Percentiles rank a stretch among this genome's conserved stretches.
These are phyloP conservation scores for Rhododendron ferrugineum DNA, from an alignment of 148 eudicot species.

Conservation along the genomic window DNA sequence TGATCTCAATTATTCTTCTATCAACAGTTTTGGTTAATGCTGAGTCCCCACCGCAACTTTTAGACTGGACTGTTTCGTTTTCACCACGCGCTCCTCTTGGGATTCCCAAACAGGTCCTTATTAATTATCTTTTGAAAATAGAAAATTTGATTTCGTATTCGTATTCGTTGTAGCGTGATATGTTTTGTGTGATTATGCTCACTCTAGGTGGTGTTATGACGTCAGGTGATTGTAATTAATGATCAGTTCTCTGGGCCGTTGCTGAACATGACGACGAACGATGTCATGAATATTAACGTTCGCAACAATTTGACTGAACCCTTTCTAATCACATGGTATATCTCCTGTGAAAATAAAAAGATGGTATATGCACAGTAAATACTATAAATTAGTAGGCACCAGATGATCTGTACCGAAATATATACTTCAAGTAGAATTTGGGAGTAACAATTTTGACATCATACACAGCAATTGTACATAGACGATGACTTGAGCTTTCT, in stretches of 20 bases:
- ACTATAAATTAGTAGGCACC: too few relatives aligned
- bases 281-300: conserved; percentile 13
- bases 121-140: not conserved
- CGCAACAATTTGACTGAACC: conserved; percentile 26
- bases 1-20: not conserved
- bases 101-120: not conserved
- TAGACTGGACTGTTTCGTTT: not conserved
- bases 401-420: too few relatives aligned
- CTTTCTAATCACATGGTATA: conserved; percentile 22
- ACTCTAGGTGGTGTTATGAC: not conserved
- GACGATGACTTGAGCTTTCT: too few relatives aligned
- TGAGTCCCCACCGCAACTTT: not conserved
- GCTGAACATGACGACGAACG: conserved; percentile 20
- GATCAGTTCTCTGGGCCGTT: conserved; percentile 22
- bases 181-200: not conserved
- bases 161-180: not conserved
- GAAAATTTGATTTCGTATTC: not conserved
- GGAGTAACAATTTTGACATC: too few relatives aligned
- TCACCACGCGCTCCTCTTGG: not conserved
- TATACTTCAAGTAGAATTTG: too few relatives aligned
- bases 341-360: too few relatives aligned
- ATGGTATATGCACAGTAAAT: too few relatives aligned
- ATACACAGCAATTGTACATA: too few relatives aligned
- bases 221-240: conserved; percentile 22
- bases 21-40: not conserved